A percentile compares a stretch with the other conserved stretches of the same genome.
These are phyloP conservation scores for Aspergillus sergii DNA, from an alignment of 2,329 filamentous ascomycete species.

Conservation along the genomic window DNA sequence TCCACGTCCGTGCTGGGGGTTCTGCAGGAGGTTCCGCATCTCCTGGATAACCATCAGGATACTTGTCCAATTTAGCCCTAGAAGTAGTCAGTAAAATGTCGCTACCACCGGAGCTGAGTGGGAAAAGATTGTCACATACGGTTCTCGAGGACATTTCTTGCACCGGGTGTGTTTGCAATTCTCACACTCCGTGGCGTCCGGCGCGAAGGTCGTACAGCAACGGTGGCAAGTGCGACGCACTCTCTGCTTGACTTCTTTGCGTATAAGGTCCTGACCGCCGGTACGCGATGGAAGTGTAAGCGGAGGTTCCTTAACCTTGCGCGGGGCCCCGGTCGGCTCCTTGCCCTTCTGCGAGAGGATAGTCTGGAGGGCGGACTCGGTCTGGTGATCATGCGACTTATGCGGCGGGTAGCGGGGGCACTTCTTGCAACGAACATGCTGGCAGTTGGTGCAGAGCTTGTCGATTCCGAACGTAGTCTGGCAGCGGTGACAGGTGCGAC, in stretches of 20 bases:
- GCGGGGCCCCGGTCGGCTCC: constrained; percentile 44
- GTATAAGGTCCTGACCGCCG: constrained; percentile 70
- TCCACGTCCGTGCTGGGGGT: constrained; percentile 39
- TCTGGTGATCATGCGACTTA: constrained; percentile 54
- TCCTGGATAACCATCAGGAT: constrained; percentile 49
- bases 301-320: constrained; percentile 37
- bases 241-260: constrained; percentile 71
- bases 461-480: constrained; percentile 71
- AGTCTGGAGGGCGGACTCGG: constrained; percentile 40
- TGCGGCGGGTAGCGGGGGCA: constrained; percentile 75
- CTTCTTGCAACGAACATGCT: constrained; percentile 77
- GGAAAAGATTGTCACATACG: constrained; percentile 58
- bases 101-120: neutral
- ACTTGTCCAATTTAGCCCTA: constrained; percentile 46
- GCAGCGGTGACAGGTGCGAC: constrained; percentile 75
- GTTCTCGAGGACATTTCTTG: constrained; percentile 77
- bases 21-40: constrained; percentile 43
- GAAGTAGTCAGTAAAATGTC: constrained; percentile 10
- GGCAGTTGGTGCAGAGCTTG: constrained; percentile 74
- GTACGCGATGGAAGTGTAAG: constrained; percentile 62
- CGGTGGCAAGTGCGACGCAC: constrained; percentile 76
- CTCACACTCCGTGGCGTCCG: constrained; percentile 64
- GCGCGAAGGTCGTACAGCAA: constrained; percentile 66
- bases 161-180: constrained; percentile 74
- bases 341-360: constrained; percentile 18